These are phyloP conservation scores for rapeseed (Brassica napus) DNA, from an alignment of 345 rosid genomes.

Conservation along the genomic window Da-Ae NC_063448.1:24790001-24790500, in stretches of 20 bases:
- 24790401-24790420: conserved; percentile 94
- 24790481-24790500: conserved; percentile 75
- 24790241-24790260: conserved; percentile 79
- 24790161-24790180: background rate
- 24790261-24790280: conserved; percentile 68
- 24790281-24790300: conserved; percentile 47
- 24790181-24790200: conserved; percentile 49
- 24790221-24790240: conserved; percentile 77
- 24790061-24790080: too few species aligned
- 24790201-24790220: conserved; percentile 67
- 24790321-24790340: background rate
- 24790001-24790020: too few species aligned
- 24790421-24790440: conserved; percentile 85
- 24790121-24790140: background rate
- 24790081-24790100: background rate
- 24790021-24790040: background rate
- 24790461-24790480: conserved; percentile 85
- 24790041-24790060: background rate
- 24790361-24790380: conserved; percentile 28
- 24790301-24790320: background rate
- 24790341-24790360: background rate
- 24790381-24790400: conserved; percentile 49
- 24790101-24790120: background rate
- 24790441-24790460: conserved; percentile 88
- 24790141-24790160: conserved; percentile 3